A percentile compares a stretch with the other conserved stretches of the same genome.
Conservation (phyloP, 345 rosid genomes). For the Turritis glabra region DNA sequence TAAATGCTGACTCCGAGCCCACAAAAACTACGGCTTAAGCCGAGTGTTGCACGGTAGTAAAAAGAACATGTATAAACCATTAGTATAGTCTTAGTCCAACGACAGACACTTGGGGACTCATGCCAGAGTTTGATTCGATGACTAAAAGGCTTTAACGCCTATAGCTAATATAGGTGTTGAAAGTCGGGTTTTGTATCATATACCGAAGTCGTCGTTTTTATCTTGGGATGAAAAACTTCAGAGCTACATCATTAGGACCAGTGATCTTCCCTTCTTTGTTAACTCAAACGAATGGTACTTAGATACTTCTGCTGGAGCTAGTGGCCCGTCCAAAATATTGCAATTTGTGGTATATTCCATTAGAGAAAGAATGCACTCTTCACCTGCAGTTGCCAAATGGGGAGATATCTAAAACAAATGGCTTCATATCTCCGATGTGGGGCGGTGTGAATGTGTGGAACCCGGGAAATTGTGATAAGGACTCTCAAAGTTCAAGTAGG, state of each 20-base stretch:
- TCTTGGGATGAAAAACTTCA: slow-evolving; percentile 70
- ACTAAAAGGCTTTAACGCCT: slow-evolving; percentile 66
- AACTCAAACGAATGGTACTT: slow-evolving; percentile 97
- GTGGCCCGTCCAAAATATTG: slow-evolving; percentile 88
- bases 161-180: slow-evolving; percentile 83
- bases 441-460: slow-evolving; percentile 93
- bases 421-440: slow-evolving; percentile 99
- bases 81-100: too few species aligned
- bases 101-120: too few species aligned
- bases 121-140: slow-evolving; percentile 29
- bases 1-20: too few species aligned
- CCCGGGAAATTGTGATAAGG: slow-evolving; percentile 55
- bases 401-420: slow-evolving; percentile 82
- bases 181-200: slow-evolving; percentile 93
- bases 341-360: slow-evolving; percentile 95
- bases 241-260: slow-evolving; percentile 63
- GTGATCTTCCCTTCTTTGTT: slow-evolving; percentile 94
- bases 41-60: too few species aligned
- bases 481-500: slow-evolving; percentile 46
- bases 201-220: slow-evolving; percentile 81
- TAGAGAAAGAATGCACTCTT: slow-evolving; percentile 85
- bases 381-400: slow-evolving; percentile 78
- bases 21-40: too few species aligned
- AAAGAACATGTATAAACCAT: too few species aligned
- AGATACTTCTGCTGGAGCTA: slow-evolving; percentile 90